Conservation (phyloP, 768 basidiomycete genomes). For the Suillus luteus region DNA sequence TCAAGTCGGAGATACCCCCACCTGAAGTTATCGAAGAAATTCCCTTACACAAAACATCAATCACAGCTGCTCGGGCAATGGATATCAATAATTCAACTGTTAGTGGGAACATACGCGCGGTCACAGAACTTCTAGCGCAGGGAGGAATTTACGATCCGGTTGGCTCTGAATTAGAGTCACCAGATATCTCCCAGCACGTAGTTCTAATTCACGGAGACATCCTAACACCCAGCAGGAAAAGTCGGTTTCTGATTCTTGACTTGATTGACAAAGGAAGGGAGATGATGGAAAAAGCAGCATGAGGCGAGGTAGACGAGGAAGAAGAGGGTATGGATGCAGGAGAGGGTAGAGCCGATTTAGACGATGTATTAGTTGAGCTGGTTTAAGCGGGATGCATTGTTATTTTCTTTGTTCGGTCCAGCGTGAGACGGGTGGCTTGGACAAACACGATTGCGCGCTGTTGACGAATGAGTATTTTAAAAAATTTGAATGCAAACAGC, state of each 20-base stretch:
- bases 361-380: no score
- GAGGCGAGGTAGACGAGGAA: not conserved
- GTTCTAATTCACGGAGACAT: not conserved
- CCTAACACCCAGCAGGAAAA: not conserved
- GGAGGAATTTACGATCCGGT: not conserved
- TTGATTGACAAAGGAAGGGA: conserved; percentile 8
- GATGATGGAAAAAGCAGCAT: conserved; percentile 4
- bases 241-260: not conserved
- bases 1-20: conserved; percentile 15
- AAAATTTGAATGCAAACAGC: no score
- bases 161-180: not conserved
- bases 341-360: no score
- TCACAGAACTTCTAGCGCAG: conserved; percentile 16
- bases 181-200: conserved; percentile 16
- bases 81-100: conserved; percentile 29
- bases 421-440: no score
- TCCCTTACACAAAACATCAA: conserved; percentile 26
- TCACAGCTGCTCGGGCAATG: conserved; percentile 25
- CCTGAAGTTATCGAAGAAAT: conserved; percentile 32
- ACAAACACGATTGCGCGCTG: no score
- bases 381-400: no score
- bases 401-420: no score
- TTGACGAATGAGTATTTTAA: no score
- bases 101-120: conserved; percentile 22
- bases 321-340: not conserved